Conservation (phyloP, 2,329 filamentous ascomycete genomes). For the Sporothrix inflata region DNA sequence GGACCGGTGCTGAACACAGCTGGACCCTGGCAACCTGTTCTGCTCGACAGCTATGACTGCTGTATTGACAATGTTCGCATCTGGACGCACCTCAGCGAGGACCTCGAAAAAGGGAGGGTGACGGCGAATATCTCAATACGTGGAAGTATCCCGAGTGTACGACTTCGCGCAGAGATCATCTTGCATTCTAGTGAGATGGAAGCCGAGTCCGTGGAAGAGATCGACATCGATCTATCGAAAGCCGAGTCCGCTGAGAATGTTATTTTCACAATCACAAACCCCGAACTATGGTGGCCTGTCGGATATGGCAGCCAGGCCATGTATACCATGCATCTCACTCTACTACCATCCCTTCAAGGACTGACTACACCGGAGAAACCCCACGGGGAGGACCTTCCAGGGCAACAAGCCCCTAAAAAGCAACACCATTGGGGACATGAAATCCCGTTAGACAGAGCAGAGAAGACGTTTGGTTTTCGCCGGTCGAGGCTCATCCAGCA, state of each 20-base stretch:
- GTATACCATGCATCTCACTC: not conserved
- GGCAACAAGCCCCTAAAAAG: not conserved
- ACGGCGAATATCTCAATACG: not conserved
- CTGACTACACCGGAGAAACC: no score
- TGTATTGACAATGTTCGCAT: constrained; percentile 57
- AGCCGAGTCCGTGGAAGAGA: not conserved
- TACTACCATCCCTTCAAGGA: not conserved
- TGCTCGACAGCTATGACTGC: constrained; percentile 70
- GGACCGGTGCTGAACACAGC: constrained; percentile 68
- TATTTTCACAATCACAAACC: not conserved
- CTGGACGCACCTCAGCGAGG: constrained; percentile 52
- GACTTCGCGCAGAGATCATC: not conserved
- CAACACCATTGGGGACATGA: constrained; percentile 39
- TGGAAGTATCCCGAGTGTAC: not conserved
- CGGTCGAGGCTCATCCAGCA: constrained; percentile 63
- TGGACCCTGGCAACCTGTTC: constrained; percentile 73
- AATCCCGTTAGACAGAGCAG: constrained; percentile 52
- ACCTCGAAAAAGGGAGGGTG: constrained; percentile 30
- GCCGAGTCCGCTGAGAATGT: not conserved
- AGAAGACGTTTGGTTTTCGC: constrained; percentile 70
- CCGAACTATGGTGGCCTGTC: constrained; percentile 28
- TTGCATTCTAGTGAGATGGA: not conserved
- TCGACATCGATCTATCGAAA: not conserved
- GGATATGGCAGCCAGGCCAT: constrained; percentile 24
- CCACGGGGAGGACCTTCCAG: no score